Conservation (phyloP, 306 rosid species). For the Cucurbita pepo region DNA sequence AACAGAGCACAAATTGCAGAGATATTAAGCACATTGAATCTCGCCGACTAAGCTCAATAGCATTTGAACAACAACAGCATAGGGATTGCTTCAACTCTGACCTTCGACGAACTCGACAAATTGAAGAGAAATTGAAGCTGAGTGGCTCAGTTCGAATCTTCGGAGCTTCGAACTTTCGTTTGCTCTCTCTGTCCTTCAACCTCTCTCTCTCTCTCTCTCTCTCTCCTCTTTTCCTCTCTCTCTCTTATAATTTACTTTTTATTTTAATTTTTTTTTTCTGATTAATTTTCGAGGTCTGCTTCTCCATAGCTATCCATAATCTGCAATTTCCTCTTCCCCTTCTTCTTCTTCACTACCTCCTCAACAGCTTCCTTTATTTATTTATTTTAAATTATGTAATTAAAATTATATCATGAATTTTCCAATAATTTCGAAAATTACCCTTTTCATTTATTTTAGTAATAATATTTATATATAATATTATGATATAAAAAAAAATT, state of each 20-base stretch:
- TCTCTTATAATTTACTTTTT: neutral
- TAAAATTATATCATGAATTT: neutral
- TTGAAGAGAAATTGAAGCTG: constrained; percentile 58
- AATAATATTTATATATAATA: no score
- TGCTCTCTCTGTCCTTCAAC: neutral
- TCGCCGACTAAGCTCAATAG: constrained; percentile 5
- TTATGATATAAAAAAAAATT: no score
- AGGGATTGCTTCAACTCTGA: constrained; percentile 46
- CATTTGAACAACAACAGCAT: neutral
- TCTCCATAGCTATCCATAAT: neutral
- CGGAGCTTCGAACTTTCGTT: constrained; percentile 24
- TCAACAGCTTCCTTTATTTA: neutral
- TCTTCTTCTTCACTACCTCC: neutral
- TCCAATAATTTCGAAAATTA: neutral
- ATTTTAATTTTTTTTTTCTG: neutral
- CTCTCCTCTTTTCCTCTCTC: neutral
- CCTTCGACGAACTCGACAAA: constrained; percentile 33
- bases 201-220: neutral
- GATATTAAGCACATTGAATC: constrained; percentile 35
- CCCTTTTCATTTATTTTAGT: no score
- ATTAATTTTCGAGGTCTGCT: neutral
- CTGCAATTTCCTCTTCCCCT: neutral
- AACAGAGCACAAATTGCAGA: constrained; percentile 19
- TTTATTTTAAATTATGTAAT: neutral
- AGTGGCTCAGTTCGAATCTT: constrained; percentile 39